Base-by-base conservation (phyloP, 2,329 filamentous ascomycete species). In the Bretziella fagacearum region DNA sequence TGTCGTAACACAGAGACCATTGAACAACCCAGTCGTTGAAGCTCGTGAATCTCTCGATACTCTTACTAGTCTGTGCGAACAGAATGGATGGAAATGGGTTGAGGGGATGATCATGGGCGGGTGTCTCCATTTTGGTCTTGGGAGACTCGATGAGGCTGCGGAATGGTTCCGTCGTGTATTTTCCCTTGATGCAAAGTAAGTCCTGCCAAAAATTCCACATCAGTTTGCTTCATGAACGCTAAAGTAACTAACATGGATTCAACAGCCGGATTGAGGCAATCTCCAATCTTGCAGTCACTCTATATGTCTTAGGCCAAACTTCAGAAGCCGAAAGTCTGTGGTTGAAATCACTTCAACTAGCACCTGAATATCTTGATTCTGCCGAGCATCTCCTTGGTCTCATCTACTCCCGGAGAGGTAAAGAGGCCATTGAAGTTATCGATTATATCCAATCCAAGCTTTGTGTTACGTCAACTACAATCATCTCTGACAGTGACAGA, bases 351-450 rank as follows among this genome's bases (percentile, higher is more conserved):
- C 77, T 96, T 22, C 82, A 78, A 57, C 66, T 84, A 49, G 79
- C 84, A 6, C 91, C 91, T 0, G 82, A 78, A 57, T 93, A 93
- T 62, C 82, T 98, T 49, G 91, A 98, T 63, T 87, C 91, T 6
- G 85, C 91, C 2, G 91, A 98, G 59, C 87, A 96, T 65, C 71
- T 98, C 1, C 83, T 96, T 25, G 85, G 86, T 1, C 67, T 96
- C 40, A 63, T 96, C 15, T 95, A 89, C 58, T 84, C 79, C 51
- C 81, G 93, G 49, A 74, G 87, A 52, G 82, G 79, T 42, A 77
- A 73, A 55, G 85, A 96, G 58, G 91, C 91, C 6, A 79, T 98
- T 50, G 76, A 81, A 42, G 78, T 94, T 44, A 94, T 98, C 54
- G 77, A 82, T 54, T 83, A 79, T 57, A 79, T 98, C 6, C 87